Evolutionary conservation across 768 basidiomycete species (phyloP), one percentile per base, ranked within the genome.

Genomic region (Kwoniella bestiolae): DNA sequence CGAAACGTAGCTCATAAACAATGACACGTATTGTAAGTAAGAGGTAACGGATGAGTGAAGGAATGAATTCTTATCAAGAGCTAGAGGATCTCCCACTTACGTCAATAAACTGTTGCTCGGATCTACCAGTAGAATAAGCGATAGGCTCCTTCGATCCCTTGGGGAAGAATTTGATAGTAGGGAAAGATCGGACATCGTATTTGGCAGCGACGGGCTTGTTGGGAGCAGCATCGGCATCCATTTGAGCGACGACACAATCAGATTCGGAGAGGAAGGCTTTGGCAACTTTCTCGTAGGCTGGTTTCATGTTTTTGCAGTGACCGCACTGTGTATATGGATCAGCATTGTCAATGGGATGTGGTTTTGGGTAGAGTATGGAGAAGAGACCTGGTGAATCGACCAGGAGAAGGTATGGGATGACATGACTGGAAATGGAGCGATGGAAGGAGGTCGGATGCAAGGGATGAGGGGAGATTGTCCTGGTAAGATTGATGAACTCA

Each of bases 161-260:
- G 69, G 91, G 85, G 88, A 93, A 96, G 85, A 94, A 94, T 81
- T 92, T 94, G 84, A 99, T 87, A 21, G 94, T 98, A 0, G 96
- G 96, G 87, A 88, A 99, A 65, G 89, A 87, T 21, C 80, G 74
- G 62, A 99, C 86, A 5, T 84, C 90, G 75, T 94, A 94, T 78
- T 87, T 86, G 38, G 78, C 68, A 8, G 89, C 87, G 57, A 96
- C 81, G 23, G 85, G 86, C 71, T 86, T 85, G 85, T 96, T 95
- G 79, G 84, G 84, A 66, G 87, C 85, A 41, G 90, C 90, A 79
- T 98, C 93, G 23, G 90, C 93, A 81, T 98, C 89, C 65, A 97
- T 82, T 81, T 95, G 92, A 29, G 92, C 94, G 60, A 99, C 87
- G 60, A 95, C 82, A 77, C 92, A 94, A 76, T 90, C 85, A 60